phyloP scores from a whole-genome alignment of 768 basidiomycete species.

The Paxillus involutus region DNA sequence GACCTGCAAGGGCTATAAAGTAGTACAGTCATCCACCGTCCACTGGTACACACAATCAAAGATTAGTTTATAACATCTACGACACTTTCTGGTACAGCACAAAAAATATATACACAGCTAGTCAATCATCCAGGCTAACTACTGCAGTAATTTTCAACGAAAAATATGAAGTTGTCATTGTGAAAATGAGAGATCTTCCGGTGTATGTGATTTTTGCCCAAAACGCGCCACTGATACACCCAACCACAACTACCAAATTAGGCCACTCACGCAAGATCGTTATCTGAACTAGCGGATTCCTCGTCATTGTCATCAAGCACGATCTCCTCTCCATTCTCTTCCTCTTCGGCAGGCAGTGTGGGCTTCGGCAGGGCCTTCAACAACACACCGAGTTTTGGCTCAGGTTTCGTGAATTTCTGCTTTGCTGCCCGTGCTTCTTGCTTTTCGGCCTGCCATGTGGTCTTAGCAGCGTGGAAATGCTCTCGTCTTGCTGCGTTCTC shows the following conservation, averaged over 20 bases:
- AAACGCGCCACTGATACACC: background rate
- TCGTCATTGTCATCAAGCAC: background rate
- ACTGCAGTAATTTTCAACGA: background rate
- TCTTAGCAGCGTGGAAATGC: background rate
- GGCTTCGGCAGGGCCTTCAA: background rate
- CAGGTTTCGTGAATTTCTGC: background rate
- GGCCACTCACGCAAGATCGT: background rate
- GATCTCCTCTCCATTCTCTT: background rate
- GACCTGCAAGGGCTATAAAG: too few relatives aligned
- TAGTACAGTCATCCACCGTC: background rate
- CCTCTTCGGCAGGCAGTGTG: background rate
- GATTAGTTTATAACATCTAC: background rate
- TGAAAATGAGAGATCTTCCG: background rate
- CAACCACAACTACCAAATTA: background rate
- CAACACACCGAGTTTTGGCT: background rate
- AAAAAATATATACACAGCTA: background rate
- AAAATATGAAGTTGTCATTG: background rate
- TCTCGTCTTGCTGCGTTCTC: background rate
- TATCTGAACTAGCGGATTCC: background rate
- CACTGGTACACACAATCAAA: background rate
- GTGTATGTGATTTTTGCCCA: background rate
- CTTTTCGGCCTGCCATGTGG: background rate
- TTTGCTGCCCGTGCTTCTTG: background rate
- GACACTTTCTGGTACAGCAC: background rate
- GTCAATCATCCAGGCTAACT: background rate